Base-by-base conservation (phyloP, 2,329 filamentous ascomycete species). In the Thielaviopsis ethacetica region DNA sequence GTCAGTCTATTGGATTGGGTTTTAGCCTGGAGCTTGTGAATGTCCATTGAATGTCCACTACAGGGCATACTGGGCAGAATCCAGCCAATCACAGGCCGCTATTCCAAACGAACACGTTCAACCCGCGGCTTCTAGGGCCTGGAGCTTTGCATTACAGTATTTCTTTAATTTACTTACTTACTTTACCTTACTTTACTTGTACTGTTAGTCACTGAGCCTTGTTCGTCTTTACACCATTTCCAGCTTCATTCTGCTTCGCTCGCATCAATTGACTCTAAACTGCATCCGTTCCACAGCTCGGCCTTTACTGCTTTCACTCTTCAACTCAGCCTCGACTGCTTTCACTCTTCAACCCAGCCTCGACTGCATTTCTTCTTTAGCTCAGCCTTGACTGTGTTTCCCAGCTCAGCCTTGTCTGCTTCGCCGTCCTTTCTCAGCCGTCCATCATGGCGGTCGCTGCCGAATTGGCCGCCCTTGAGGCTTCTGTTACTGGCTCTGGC, bases 381-480 rank as follows among this genome's bases (percentile, higher is more conserved):
- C 10, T 21, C 17, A 47, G 17, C 41, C 17, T 47, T 21, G n/a
- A 21, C 44, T 49, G 7, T 47, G 3, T 19, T 19, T 13, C n/a
- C n/a, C n/a, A 19, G 19, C 44, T 34, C 30, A 34, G 30, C 30
- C 30, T 34, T 12, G 30, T 12, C 30, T 34, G 30, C 10, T 34
- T 12, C 7, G 30, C 10, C 30, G 10, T 34, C 30, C 10, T 34
- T 34, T 34, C 10, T 34, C 30, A 34, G 30, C 30, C 30, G 30
- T 34, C 30, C 44, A 12, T 49, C 44, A 67, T 67, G 66, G 63
- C 65, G 56, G 61, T 64, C 44, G 67, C 66, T 51, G 62, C 63
- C 61, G 65, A 66, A 64, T 64, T 62, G 62, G 58, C 65, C 51
- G 71, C 64, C 49, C 63, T 64, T 27, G 55, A 63, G 53, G 60